Percentiles rank a stretch among this genome's conserved stretches.
These are phyloP conservation scores for Singerocomus inundabilis DNA, from an alignment of 1,284 basidiomycete genomes.

Conservation along the genomic window DNA sequence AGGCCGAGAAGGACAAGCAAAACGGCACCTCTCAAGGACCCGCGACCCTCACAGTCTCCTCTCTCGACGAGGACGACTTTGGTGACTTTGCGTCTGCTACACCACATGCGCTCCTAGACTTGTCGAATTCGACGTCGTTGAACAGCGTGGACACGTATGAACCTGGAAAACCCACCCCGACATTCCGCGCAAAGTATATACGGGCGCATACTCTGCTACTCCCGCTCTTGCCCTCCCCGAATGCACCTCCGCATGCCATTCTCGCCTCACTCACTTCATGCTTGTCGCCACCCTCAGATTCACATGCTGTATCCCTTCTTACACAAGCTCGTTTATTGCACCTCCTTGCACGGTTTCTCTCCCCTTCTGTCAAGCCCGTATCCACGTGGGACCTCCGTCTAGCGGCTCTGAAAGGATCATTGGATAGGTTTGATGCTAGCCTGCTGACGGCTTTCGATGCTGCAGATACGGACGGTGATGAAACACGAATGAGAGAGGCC, in stretches of 20 bases:
- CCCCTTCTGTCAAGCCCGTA: constrained; percentile 62
- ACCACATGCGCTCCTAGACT: constrained; percentile 22
- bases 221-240: constrained; percentile 53
- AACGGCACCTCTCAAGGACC: constrained; percentile 32
- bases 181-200: constrained; percentile 53
- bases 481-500: constrained; percentile 71
- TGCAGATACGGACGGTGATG: constrained; percentile 65
- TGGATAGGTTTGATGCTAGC: constrained; percentile 85
- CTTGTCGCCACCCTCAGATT: constrained; percentile 23
- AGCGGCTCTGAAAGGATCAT: constrained; percentile 69
- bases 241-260: constrained; percentile 55
- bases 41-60: constrained; percentile 55
- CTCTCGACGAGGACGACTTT: constrained; percentile 86
- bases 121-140: constrained; percentile 18
- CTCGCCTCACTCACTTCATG: constrained; percentile 49
- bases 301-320: constrained; percentile 40
- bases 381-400: constrained; percentile 61
- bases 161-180: constrained; percentile 31
- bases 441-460: constrained; percentile 83
- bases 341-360: constrained; percentile 74
- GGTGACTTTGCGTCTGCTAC: constrained; percentile 73
- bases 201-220: constrained; percentile 66
- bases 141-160: constrained; percentile 12
- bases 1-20: constrained; percentile 16
- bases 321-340: constrained; percentile 63